Conservation (phyloP, 768 basidiomycete species). For the Suillus subalutaceus region DNA sequence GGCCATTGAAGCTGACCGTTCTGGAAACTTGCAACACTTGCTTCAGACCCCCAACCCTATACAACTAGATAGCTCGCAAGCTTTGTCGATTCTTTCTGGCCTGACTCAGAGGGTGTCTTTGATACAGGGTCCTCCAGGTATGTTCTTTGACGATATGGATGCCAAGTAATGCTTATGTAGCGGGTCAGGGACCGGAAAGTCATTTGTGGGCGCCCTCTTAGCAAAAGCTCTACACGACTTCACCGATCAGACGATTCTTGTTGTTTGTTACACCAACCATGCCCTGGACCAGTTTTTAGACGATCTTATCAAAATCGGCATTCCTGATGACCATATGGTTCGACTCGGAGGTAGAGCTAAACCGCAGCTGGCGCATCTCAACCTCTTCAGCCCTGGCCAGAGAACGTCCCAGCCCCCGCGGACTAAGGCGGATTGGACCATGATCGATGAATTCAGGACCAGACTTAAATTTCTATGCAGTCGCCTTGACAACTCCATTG, state of each 20-base stretch:
- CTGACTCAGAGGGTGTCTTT: constrained; percentile 55
- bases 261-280: constrained; percentile 69
- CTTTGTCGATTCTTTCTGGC: constrained; percentile 43
- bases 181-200: constrained; percentile 61
- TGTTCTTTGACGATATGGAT: constrained; percentile 14
- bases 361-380: constrained; percentile 42
- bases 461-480: background rate
- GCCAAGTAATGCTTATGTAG: background rate
- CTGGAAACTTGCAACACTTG: constrained; percentile 39
- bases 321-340: constrained; percentile 48
- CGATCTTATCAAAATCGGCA: constrained; percentile 57
- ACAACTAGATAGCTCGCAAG: constrained; percentile 50
- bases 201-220: constrained; percentile 61
- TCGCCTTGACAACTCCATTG: constrained; percentile 30
- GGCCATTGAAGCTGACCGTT: constrained; percentile 31
- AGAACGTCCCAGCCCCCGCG: constrained; percentile 19
- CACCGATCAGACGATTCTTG: constrained; percentile 49
- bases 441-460: constrained; percentile 41
- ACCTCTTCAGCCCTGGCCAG: constrained; percentile 40
- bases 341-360: constrained; percentile 58
- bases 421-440: constrained; percentile 35
- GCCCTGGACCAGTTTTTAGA: constrained; percentile 66
- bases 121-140: constrained; percentile 70
- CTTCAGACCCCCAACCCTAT: constrained; percentile 41
- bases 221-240: constrained; percentile 55